Base-by-base conservation (phyloP, 768 basidiomycete genomes). In the Cantharellus anzutake region DNA sequence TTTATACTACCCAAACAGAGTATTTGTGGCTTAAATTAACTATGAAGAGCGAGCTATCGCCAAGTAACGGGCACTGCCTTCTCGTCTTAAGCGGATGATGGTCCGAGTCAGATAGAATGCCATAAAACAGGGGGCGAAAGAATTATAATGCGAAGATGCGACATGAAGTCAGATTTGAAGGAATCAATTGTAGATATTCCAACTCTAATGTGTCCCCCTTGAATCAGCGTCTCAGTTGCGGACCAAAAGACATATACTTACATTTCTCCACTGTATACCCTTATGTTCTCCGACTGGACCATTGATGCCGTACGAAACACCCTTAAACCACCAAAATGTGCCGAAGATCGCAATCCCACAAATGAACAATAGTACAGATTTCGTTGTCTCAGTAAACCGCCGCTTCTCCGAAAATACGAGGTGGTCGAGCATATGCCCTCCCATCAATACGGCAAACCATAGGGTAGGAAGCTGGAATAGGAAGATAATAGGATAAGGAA, bases 271-370 rank as follows among this genome's bases (percentile, higher is more conserved):
- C 62, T 71, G 66, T 62, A 91, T 72, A 0, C 91, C 90, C 77
- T 77, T 79, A 66, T 90, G 80, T 0, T 91, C 80, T 60, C 75
- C 76, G 60, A 96, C 75, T 2, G 91, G 86, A 0, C 94, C 96
- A n/a, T 84, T 78, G 52, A 97, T 86, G 1, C 96, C 94, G 70
- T 88, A 91, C 2, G 91, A 87, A 39, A 94, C 71, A 29, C 80
- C 83, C 64, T 76, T 84, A 74, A 96, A 98, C 91, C 89, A 94
- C 88, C 86, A 94, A 75, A 96, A 99, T 59, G 78, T 79, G n/a
- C 73, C 74, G 4, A 94, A 66, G 63, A 97, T 78, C 29, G 73
- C 60, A 35, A 74, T 73, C 0, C 80, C 76, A 55, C 78, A 72
- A 20, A 84, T 64, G 2, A 78, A 79, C 68, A 97, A 98, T 52